Percentiles rank a stretch among this genome's conserved stretches.
Conservation (phyloP, 129 eudicot genomes). For the Flaveria bidentis region DNA sequence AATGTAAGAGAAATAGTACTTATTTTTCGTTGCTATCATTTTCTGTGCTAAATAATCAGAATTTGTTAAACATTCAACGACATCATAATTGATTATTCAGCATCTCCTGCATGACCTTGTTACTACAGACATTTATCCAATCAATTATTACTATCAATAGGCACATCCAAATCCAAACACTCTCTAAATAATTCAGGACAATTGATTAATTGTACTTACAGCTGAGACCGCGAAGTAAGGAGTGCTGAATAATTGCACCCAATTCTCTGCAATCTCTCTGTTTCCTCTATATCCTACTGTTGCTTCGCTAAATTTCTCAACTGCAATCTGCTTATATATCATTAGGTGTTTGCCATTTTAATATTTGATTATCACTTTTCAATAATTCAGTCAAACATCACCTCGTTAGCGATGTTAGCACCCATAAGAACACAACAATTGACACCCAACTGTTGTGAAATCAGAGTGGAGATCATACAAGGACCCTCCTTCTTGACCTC, state of each 20-base stretch:
- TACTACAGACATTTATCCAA: neutral
- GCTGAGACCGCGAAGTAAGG: conserved; percentile 90
- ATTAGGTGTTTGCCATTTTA: conserved; percentile 16
- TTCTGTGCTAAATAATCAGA: conserved; percentile 7
- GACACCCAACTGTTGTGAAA: conserved; percentile 65
- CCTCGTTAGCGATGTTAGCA: conserved; percentile 99
- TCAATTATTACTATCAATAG: neutral
- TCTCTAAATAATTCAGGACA: neutral
- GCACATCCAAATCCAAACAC: neutral
- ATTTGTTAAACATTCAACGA: neutral
- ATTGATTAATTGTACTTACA: conserved; percentile 53
- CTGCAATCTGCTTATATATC: conserved; percentile 69
- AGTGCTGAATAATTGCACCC: conserved; percentile 85
- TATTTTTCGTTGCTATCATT: neutral
- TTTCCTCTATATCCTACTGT: conserved; percentile 83
- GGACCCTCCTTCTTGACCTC: conserved; percentile 99
- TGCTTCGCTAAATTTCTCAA: conserved; percentile 96
- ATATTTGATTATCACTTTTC: neutral
- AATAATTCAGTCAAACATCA: conserved; percentile 25
- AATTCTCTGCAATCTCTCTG: conserved; percentile 78
- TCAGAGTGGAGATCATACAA: conserved; percentile 82
- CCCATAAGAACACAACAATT: conserved; percentile 98
- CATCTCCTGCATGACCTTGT: neutral
- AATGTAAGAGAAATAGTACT: neutral
- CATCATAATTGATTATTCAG: neutral